phyloP scores from a whole-genome alignment of 192 early-diverging fungal species.

The Geosiphon pyriformis region DNA sequence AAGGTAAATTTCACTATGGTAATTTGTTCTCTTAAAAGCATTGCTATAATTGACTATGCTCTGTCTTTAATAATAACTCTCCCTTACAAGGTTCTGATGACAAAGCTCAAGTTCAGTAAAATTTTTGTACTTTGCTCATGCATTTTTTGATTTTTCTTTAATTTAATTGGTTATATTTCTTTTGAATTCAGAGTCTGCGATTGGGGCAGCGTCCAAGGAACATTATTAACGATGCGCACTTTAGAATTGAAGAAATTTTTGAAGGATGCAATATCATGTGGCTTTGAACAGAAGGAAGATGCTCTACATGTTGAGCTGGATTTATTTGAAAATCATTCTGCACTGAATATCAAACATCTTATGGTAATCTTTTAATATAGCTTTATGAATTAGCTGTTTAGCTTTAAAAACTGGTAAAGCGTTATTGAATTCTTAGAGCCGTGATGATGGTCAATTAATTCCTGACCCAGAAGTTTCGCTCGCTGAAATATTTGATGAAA shows the following conservation, averaged over 20 bases:
- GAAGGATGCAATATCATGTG: conserved; percentile 13
- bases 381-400: neutral
- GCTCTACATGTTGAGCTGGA: conserved; percentile 1
- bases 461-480: conserved; percentile 13
- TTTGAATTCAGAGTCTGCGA: conserved; percentile 20
- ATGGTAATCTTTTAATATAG: neutral
- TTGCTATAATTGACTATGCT: neutral
- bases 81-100: conserved; percentile 1
- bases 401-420: neutral
- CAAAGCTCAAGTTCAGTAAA: conserved; percentile 12
- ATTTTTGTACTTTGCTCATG: neutral
- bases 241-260: conserved; percentile 10
- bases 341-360: neutral
- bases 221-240: conserved; percentile 14
- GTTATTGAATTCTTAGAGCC: neutral
- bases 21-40: neutral
- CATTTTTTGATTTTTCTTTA: neutral
- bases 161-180: neutral
- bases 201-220: conserved; percentile 17
- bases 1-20: conserved; percentile 4
- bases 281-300: conserved; percentile 20
- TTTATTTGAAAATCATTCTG: neutral
- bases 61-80: neutral
- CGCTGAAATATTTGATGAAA: conserved; percentile 6
- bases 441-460: conserved; percentile 7